phyloP scores from a whole-genome alignment of 345 rosid genomes.

The Turritis glabra region DNA sequence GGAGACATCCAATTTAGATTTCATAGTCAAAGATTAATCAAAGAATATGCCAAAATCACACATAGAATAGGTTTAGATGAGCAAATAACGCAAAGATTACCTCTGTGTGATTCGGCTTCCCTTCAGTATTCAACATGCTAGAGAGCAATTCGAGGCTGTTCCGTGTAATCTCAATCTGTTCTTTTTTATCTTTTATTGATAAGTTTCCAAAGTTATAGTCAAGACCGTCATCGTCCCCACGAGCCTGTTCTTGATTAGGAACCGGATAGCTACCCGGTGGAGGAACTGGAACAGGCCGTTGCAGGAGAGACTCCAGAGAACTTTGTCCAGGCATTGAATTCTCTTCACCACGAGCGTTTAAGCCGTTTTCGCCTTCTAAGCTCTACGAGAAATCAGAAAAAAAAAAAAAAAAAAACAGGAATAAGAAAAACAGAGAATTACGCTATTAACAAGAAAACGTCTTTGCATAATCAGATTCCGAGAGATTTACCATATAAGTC shows the following conservation, averaged over 20 bases:
- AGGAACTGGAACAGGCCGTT: constrained; percentile 56
- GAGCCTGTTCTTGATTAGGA: constrained; percentile 42
- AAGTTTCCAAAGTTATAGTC: constrained; percentile 43
- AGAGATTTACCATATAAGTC: constrained; percentile 58
- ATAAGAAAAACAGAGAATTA: not conserved
- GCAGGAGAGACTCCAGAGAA: constrained; percentile 55
- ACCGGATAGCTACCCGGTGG: constrained; percentile 59
- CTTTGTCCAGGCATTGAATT: constrained; percentile 35
- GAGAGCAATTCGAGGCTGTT: constrained; percentile 81
- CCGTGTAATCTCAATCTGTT: constrained; percentile 55
- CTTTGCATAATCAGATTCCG: not conserved
- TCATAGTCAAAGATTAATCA: too few relatives aligned
- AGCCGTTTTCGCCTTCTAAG: constrained; percentile 49
- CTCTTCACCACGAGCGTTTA: constrained; percentile 38
- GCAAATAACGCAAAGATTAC: constrained; percentile 33
- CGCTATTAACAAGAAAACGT: not conserved
- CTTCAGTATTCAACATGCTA: constrained; percentile 64
- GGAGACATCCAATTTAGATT: too few relatives aligned
- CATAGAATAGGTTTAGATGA: too few relatives aligned
- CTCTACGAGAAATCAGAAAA: constrained; percentile 39
- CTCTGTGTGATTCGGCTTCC: constrained; percentile 53
- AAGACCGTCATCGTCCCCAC: constrained; percentile 34
- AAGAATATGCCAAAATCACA: too few relatives aligned
- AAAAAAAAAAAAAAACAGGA: not conserved
- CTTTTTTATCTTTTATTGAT: constrained; percentile 63